These are phyloP conservation scores for Cercophora newfieldiana DNA, from an alignment of 495 filamentous ascomycete genomes.

Conservation along the genomic window DNA sequence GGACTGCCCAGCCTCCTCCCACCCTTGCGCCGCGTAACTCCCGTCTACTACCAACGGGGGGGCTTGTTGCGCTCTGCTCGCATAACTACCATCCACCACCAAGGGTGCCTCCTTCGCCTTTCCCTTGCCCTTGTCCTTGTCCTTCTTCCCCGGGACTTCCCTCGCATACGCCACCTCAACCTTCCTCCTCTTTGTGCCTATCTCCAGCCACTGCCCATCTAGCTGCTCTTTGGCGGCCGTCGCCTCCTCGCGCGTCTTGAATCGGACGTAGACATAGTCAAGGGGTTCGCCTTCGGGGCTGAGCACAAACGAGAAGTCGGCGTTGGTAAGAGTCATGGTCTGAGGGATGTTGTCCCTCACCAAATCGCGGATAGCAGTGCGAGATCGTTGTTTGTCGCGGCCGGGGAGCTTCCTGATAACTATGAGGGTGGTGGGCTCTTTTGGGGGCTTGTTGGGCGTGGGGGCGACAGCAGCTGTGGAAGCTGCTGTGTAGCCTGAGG, in stretches of 20 bases:
- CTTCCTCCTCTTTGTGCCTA: background rate
- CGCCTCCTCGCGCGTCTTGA: background rate
- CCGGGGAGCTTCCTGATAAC: background rate
- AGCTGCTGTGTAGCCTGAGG: background rate
- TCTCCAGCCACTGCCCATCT: background rate
- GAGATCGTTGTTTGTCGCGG: too few species aligned
- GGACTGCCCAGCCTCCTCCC: too few species aligned
- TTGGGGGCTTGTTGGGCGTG: background rate
- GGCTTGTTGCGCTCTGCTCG: too few species aligned
- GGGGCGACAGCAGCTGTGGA: too few species aligned
- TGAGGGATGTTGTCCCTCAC: too few species aligned
- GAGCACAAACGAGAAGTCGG: too few species aligned
- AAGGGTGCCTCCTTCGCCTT: background rate
- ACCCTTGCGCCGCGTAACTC: too few species aligned
- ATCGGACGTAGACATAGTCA: too few species aligned
- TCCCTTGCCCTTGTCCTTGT: background rate
- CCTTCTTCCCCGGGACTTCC: background rate
- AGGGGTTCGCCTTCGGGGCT: too few species aligned
- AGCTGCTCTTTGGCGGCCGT: background rate
- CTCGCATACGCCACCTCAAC: background rate
- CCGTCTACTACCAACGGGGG: background rate
- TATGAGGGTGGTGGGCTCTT: background rate
- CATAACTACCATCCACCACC: too few species aligned
- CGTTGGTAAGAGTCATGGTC: too few species aligned
- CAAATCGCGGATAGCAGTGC: too few species aligned